A percentile compares a stretch with the other conserved stretches of the same genome.
Evolutionary conservation across 306 rosid genomes (phyloP).

Genomic region (Trifolium dubium): DNA sequence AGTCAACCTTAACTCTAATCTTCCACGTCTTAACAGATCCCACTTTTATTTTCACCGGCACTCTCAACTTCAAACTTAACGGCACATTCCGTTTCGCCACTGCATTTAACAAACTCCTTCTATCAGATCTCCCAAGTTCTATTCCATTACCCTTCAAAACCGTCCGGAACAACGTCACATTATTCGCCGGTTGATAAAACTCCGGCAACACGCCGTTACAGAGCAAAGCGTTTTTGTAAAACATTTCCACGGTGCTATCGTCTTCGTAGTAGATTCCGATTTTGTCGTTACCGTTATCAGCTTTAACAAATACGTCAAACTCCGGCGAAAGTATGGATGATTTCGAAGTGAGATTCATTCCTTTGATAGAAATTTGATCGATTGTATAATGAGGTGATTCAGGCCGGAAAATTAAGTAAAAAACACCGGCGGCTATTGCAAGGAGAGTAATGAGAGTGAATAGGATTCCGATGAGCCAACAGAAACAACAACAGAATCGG

Average conservation of each 20-base stretch:
- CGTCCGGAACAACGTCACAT: constrained; percentile 57
- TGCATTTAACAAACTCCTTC: constrained; percentile 38
- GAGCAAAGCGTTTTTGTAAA: constrained; percentile 44
- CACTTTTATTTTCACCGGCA: constrained; percentile 62
- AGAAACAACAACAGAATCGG: constrained; percentile 50
- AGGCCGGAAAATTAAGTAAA: constrained; percentile 69
- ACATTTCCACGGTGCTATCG: constrained; percentile 52
- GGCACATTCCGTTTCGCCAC: constrained; percentile 53
- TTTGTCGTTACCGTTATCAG: constrained; percentile 61
- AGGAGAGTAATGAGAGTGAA: constrained; percentile 42
- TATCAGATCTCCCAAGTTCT: constrained; percentile 36
- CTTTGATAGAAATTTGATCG: background rate
- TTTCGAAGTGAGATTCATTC: constrained; percentile 23
- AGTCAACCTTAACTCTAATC: constrained; percentile 57
- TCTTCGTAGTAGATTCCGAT: constrained; percentile 70
- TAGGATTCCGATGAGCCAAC: constrained; percentile 47
- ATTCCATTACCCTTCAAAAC: constrained; percentile 54
- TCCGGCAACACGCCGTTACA: constrained; percentile 63
- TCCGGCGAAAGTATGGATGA: constrained; percentile 52
- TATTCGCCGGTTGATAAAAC: constrained; percentile 76
- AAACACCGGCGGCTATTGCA: constrained; percentile 47
- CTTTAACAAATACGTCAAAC: constrained; percentile 51
- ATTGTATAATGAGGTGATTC: constrained; percentile 45
- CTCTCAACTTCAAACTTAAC: constrained; percentile 52
- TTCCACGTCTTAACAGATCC: constrained; percentile 65